Conservation (phyloP, 805 yeast genomes). For the Cyberlindnera petersonii region DNA sequence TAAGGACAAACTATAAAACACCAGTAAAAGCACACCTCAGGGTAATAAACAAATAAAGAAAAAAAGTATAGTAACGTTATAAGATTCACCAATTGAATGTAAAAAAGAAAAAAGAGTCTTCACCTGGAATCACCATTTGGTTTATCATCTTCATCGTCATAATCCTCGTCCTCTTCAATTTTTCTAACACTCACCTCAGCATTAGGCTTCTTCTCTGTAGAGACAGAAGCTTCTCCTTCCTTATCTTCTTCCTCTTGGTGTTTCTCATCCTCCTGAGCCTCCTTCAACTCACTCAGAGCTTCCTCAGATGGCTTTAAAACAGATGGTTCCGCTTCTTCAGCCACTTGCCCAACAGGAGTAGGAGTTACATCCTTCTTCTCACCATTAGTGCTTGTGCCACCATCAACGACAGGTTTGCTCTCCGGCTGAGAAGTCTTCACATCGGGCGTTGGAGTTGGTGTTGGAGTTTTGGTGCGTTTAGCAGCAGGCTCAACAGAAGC, state of each 20-base stretch:
- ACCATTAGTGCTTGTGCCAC: neutral
- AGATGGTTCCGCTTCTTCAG: slow-evolving; percentile 14
- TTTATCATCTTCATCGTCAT: slow-evolving; percentile 34
- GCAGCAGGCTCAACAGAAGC: neutral
- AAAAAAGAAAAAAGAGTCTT: too few species aligned
- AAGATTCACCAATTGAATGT: too few species aligned
- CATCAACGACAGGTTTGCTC: neutral
- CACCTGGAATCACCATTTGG: slow-evolving; percentile 15
- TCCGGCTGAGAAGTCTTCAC: slow-evolving; percentile 1
- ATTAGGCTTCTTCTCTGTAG: slow-evolving; percentile 28
- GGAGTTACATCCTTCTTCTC: neutral
- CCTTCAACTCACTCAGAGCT: slow-evolving; percentile 29
- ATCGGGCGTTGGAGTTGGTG: too few species aligned
- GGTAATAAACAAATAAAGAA: too few species aligned
- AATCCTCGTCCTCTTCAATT: slow-evolving; percentile 37
- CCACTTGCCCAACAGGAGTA: neutral
- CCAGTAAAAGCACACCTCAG: too few species aligned
- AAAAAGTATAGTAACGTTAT: too few species aligned
- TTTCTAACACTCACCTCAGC: slow-evolving; percentile 37
- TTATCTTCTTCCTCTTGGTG: slow-evolving; percentile 29
- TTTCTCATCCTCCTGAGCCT: slow-evolving; percentile 34
- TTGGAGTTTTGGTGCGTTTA: neutral
- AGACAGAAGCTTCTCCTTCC: too few species aligned
- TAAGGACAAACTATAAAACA: neutral
- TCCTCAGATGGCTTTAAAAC: slow-evolving; percentile 28